Evolutionary conservation across 441 rosid species (phyloP), one percentile per base, ranked within the genome.

Genomic region (Jatropha podagrica): DNA sequence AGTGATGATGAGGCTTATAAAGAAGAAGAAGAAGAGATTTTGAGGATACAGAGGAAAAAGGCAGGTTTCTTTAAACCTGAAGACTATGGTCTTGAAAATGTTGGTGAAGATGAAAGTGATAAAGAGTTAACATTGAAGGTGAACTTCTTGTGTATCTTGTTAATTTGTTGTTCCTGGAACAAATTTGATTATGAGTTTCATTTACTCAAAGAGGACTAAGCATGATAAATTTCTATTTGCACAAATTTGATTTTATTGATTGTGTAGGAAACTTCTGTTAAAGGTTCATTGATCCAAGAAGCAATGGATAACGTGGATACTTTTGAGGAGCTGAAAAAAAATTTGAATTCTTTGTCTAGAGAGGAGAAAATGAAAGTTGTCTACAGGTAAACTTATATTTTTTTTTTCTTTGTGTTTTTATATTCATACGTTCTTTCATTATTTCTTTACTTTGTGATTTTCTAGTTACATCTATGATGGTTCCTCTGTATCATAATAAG

Each of bases 351-450:
- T 74, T 82, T 92, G 83, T 85, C 98, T 17, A 88, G 75, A 83
- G 88, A 92, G 78, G 97, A 94, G 84, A 96, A 92, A 78, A 93
- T 96, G 97, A 89, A 91, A 73, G 88, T 88, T 79, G 88, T 94
- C 5, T 83, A 87, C 63, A 89, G 97, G 98, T 91, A 85, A 59
- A 38, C 32, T 32, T 32, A 32, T 14, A 17, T 14, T 0, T 4
- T 17, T n/a, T 44, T 58, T 66, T 3, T 44, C 44, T 17, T 40
- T 73, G 73, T 69, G 52, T 44, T 38, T 73, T 41, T 44, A 4
- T 32, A 41, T 63, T 46, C 3, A 2, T n/a, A 60, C 41, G 5
- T 68, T 67, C 65, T 32, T 66, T 58, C 58, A 27, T 44, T 2
- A 13, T 46, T 2, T 26, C 56, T 9, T 5, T 40, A 14, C 17